These are phyloP conservation scores for Lophium mytilinum DNA, from an alignment of 495 filamentous ascomycete species.

Conservation along the genomic window DNA sequence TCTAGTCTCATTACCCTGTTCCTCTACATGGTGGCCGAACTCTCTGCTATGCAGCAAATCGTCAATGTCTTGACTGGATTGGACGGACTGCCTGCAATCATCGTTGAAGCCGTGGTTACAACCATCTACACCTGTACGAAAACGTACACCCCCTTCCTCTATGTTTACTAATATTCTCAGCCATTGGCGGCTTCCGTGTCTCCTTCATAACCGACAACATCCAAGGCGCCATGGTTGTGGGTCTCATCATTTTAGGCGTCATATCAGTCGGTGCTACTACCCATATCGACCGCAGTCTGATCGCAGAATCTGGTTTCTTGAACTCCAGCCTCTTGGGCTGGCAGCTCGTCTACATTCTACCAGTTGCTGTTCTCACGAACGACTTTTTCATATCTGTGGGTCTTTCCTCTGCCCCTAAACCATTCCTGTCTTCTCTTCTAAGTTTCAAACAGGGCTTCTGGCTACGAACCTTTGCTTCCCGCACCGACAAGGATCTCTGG, in stretches of 20 bases:
- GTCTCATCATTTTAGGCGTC: constrained; percentile 58
- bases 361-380: constrained; percentile 66
- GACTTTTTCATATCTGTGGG: constrained; percentile 61
- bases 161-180: constrained; percentile 31
- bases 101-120: constrained; percentile 63
- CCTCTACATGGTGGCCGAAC: constrained; percentile 72
- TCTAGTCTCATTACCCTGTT: constrained; percentile 60
- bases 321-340: constrained; percentile 58
- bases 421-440: neutral
- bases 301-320: constrained; percentile 53
- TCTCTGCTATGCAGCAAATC: constrained; percentile 67
- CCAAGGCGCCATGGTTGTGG: constrained; percentile 64
- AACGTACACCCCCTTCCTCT: neutral
- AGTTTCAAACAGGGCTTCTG: constrained; percentile 47
- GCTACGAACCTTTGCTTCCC: constrained; percentile 73
- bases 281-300: constrained; percentile 55
- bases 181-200: constrained; percentile 65
- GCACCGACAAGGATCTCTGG: constrained; percentile 66
- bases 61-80: constrained; percentile 62
- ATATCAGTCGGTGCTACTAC: constrained; percentile 65
- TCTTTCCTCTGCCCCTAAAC: neutral
- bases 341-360: constrained; percentile 70
- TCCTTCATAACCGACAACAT: constrained; percentile 74
- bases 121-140: constrained; percentile 67
- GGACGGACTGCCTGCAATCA: constrained; percentile 61